Evolutionary conservation across 352 stramenopile genomes (phyloP).

Genomic region (Phytophthora idaei): DNA sequence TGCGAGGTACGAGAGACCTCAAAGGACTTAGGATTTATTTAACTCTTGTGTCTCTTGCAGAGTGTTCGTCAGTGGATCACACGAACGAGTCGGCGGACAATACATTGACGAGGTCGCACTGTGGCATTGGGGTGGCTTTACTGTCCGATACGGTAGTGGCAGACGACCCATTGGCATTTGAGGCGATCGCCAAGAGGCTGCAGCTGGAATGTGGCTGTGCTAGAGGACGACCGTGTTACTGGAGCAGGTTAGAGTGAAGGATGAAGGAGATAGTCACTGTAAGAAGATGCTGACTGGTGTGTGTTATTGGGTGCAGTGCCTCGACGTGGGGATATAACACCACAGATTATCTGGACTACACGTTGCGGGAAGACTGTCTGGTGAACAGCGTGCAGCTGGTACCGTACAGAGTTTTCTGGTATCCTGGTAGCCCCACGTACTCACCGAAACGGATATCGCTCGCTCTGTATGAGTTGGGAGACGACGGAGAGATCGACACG

Average conservation of each 20-base stretch:
- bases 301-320: conserved; percentile 23
- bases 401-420: conserved; percentile 82
- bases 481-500: conserved; percentile 21
- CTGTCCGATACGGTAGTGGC: conserved; percentile 35
- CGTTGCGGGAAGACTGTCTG: conserved; percentile 45
- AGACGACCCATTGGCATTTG: conserved; percentile 37
- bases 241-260: conserved; percentile 62
- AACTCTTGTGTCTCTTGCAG: conserved; percentile 19
- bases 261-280: not conserved
- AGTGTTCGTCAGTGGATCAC: conserved; percentile 58
- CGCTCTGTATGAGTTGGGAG: conserved; percentile 54
- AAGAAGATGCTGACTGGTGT: conserved; percentile 5
- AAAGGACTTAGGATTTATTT: not conserved
- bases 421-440: conserved; percentile 75
- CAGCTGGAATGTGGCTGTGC: conserved; percentile 78
- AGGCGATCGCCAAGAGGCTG: conserved; percentile 48
- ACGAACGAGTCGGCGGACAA: conserved; percentile 54
- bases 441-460: conserved; percentile 64
- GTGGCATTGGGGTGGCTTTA: conserved; percentile 42
- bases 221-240: conserved; percentile 70
- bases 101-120: conserved; percentile 50
- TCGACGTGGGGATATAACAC: conserved; percentile 47
- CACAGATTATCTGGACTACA: conserved; percentile 74
- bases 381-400: conserved; percentile 59
- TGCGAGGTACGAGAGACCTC: conserved; percentile 36